Conservation (phyloP, 1,139 yeast genomes). For the Yamadazyma diddensiae region DNA sequence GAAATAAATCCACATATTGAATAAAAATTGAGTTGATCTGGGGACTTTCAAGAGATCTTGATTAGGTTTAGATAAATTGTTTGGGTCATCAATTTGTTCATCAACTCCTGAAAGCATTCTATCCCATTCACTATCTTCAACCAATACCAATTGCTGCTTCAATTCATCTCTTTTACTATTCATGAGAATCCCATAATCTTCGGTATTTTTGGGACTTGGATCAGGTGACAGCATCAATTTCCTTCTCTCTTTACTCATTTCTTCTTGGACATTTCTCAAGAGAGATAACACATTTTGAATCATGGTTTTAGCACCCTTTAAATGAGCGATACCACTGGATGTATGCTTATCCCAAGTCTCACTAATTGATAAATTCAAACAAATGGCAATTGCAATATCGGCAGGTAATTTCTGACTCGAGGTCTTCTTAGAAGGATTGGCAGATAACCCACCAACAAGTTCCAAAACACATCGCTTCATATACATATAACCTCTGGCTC, state of each 20-base stretch:
- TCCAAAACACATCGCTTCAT: constrained; percentile 61
- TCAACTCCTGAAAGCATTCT: constrained; percentile 20
- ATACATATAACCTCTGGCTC: constrained; percentile 51
- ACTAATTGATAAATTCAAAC: constrained; percentile 59
- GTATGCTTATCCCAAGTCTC: constrained; percentile 71
- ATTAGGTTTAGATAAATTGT: background rate
- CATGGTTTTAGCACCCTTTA: constrained; percentile 64
- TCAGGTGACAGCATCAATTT: constrained; percentile 11
- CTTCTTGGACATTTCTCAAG: constrained; percentile 25
- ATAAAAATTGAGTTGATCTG: constrained; percentile 48
- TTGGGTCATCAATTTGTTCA: constrained; percentile 6
- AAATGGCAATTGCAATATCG: constrained; percentile 65
- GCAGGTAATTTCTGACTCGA: constrained; percentile 44
- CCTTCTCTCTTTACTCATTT: constrained; percentile 14
- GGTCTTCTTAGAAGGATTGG: constrained; percentile 10
- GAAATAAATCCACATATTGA: constrained; percentile 63
- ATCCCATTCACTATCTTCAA: constrained; percentile 36
- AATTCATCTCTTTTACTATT: constrained; percentile 16
- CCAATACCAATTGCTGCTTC: constrained; percentile 28
- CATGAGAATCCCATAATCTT: constrained; percentile 15
- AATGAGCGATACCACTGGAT: constrained; percentile 64
- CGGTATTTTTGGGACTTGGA: constrained; percentile 12
- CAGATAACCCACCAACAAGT: constrained; percentile 52
- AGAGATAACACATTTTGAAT: constrained; percentile 45
- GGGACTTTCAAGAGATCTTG: constrained; percentile 24